Evolutionary conservation across 1,139 yeast species (phyloP), one percentile per base, ranked within the genome.

Genomic region (Kodamaea anthophila): DNA sequence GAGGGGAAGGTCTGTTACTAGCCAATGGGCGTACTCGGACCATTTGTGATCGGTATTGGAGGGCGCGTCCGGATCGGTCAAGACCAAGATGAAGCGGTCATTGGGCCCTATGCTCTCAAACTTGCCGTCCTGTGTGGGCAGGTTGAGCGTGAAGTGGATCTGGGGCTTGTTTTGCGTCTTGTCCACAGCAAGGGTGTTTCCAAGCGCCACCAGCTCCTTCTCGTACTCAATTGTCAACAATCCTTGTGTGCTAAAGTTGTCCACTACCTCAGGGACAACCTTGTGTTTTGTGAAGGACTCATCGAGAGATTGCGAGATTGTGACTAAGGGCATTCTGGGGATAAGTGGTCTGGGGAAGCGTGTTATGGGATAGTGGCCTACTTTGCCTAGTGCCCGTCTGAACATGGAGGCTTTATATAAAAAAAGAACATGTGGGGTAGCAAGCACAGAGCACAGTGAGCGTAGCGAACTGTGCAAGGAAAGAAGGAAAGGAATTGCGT

Each of bases 61-160:
- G 11, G 96, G 96, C 6, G 96, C 96, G 61, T 87, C 96, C 2
- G 96, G 96, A 53, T 87, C 96, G 3, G 96, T 87, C 43, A 87
- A 46, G 3, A 83, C 83, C 41, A 87, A 59, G 3, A 91, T 77
- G 56, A 81, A 85, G 30, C 65, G 59, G 41, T 77, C 85, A n/a
- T 58, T 51, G 13, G 58, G 49, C 13, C 60, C 47, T 28, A 72
- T 64, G 28, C 34, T 33, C 58, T 62, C 47, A 65, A 57, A 29
- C 54, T 64, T 32, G 49, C 58, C 31, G 57, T 60, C 41, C 51
- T 56, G 54, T 41, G 42, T 40, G 42, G 66, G 55, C 15, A 73
- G 60, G 40, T 74, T 73, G 38, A 78, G 61, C 5, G 88, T 75
- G 53, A 83, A 75, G 47, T 81, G 82, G 35, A 86, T 65, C 20